phyloP scores from a whole-genome alignment of 1,139 yeast genomes.

The Taiozyma sp. region DNA sequence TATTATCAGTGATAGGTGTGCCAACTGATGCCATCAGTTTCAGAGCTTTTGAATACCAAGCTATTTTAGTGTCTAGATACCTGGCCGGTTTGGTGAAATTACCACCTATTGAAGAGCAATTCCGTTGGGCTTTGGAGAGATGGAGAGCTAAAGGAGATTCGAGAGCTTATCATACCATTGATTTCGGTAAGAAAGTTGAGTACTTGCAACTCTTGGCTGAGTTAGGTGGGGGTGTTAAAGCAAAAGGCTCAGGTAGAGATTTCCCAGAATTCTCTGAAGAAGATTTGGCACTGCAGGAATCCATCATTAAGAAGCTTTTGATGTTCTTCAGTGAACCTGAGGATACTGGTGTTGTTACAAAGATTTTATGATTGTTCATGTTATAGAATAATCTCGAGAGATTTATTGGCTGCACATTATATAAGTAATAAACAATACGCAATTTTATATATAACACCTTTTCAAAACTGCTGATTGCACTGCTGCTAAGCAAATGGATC shows the following conservation, averaged over 20 bases:
- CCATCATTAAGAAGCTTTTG: constrained; percentile 6
- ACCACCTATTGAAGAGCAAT: constrained; percentile 31
- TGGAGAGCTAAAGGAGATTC: constrained; percentile 24
- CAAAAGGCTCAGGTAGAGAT: constrained; percentile 30
- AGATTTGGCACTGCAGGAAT: constrained; percentile 21
- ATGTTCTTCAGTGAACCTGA: constrained; percentile 16
- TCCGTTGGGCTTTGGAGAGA: constrained; percentile 31
- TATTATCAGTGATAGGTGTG: constrained; percentile 35
- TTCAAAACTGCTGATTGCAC: no score
- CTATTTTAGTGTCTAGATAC: constrained; percentile 31
- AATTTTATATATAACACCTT: no score
- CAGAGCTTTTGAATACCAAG: constrained; percentile 41
- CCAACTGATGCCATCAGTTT: constrained; percentile 35
- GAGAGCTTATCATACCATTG: constrained; percentile 39
- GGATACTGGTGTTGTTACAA: background rate
- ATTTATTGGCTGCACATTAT: background rate
- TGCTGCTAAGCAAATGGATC: no score
- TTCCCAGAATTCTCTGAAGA: constrained; percentile 32
- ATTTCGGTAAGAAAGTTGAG: constrained; percentile 22
- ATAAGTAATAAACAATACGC: background rate
- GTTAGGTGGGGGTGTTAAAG: constrained; percentile 30
- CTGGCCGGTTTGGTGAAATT: constrained; percentile 29
- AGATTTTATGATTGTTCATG: background rate
- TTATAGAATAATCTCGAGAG: background rate
- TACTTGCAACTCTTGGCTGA: constrained; percentile 26